phyloP scores from a whole-genome alignment of 176 grass and related monocot genomes.

The Raddia guianensis region DNA sequence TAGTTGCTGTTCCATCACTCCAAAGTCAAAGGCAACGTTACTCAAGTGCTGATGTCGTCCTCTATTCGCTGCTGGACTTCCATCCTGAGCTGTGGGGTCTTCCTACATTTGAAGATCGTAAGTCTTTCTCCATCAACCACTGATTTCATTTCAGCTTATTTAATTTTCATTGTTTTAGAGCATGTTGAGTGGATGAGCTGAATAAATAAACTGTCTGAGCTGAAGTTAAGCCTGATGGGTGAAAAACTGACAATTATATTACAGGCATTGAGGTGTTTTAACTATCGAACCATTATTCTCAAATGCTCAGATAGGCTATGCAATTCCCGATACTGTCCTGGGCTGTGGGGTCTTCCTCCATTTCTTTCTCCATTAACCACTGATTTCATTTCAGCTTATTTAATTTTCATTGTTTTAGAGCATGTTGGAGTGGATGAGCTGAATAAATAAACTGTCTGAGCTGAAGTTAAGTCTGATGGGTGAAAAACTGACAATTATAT shows the following conservation, averaged over 20 bases:
- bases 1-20: constrained; percentile 86
- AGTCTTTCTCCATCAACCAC: constrained; percentile 33
- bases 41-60: constrained; percentile 62
- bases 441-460: no score
- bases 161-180: constrained; percentile 11
- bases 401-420: no score
- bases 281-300: constrained; percentile 67
- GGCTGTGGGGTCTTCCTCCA: no score
- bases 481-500: constrained; percentile 31
- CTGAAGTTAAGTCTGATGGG: constrained; percentile 10
- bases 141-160: constrained; percentile 6
- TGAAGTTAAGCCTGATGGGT: background rate
- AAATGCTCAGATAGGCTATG: constrained; percentile 36
- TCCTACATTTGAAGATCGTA: constrained; percentile 88
- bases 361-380: no score
- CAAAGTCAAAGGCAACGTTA: constrained; percentile 66
- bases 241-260: constrained; percentile 15
- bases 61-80: constrained; percentile 91
- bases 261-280: constrained; percentile 64
- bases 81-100: constrained; percentile 77
- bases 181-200: no score
- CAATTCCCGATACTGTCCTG: constrained; percentile 42
- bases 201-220: no score
- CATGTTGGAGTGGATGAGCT: no score
- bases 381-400: no score